These are phyloP conservation scores for Papiliotrema nemorosa DNA, from an alignment of 1,284 basidiomycete genomes.

Conservation along the genomic window DNA sequence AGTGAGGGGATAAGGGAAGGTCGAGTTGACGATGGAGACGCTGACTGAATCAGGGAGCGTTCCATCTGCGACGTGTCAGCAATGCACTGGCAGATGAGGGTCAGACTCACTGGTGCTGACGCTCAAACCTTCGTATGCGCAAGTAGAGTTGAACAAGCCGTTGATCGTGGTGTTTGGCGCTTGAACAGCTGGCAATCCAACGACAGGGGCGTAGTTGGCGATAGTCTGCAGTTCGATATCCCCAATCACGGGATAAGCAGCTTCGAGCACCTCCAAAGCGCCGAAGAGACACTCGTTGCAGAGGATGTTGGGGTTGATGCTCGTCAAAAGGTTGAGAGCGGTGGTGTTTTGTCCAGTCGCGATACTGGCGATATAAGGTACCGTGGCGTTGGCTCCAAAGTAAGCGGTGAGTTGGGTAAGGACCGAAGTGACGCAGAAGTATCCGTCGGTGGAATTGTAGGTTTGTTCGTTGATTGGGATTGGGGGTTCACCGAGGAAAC, in stretches of 20 bases:
- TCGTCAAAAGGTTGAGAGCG: slow-evolving; percentile 15
- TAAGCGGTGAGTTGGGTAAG: slow-evolving; percentile 31
- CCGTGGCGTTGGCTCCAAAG: slow-evolving; percentile 34
- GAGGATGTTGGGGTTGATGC: slow-evolving; percentile 22
- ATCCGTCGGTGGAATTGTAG: slow-evolving; percentile 32
- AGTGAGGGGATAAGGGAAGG: slow-evolving; percentile 23
- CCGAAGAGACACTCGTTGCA: slow-evolving; percentile 47
- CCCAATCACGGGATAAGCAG: slow-evolving; percentile 33
- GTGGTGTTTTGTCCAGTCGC: slow-evolving; percentile 29
- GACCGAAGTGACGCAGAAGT: slow-evolving; percentile 38
- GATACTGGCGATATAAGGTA: slow-evolving; percentile 23
- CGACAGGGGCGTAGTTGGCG: no score
- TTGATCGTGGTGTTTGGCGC: slow-evolving; percentile 9
- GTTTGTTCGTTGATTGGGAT: slow-evolving; percentile 13
- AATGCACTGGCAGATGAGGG: not conserved
- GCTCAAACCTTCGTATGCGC: slow-evolving; percentile 8
- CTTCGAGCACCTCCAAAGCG: slow-evolving; percentile 32
- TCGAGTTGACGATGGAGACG: slow-evolving; percentile 37
- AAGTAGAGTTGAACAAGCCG: slow-evolving; percentile 20
- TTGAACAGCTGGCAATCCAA: slow-evolving; percentile 21
- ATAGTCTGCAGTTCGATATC: slow-evolving; percentile 18
- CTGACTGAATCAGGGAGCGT: slow-evolving; percentile 36
- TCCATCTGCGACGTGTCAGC: slow-evolving; percentile 19
- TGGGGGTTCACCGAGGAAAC: slow-evolving; percentile 12
- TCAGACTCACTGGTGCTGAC: slow-evolving; percentile 10